Percentiles rank a stretch among this genome's conserved stretches.
Conservation (phyloP, 2,329 filamentous ascomycete genomes). For the Endoconidiophora polonica region DNA sequence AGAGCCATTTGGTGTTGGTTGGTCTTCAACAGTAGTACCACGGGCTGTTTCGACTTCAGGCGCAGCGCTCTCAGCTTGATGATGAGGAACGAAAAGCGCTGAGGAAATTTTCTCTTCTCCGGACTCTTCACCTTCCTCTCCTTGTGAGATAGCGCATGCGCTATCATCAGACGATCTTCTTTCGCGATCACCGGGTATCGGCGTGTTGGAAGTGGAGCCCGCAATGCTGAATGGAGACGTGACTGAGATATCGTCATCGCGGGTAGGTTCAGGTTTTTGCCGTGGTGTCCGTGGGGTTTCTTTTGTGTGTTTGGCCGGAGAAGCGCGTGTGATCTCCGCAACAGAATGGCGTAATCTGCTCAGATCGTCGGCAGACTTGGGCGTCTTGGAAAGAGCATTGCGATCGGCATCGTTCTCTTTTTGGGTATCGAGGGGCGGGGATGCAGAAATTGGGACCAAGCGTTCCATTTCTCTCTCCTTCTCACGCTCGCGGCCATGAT, state of each 20-base stretch:
- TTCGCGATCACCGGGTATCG: slow-evolving; percentile 6
- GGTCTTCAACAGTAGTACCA: not conserved
- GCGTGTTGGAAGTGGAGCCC: slow-evolving; percentile 5
- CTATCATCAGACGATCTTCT: slow-evolving; percentile 25
- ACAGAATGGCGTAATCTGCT: too few species aligned
- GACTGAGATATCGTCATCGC: slow-evolving; percentile 5
- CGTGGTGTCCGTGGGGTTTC: not conserved
- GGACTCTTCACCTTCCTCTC: slow-evolving; percentile 38
- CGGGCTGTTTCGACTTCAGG: not conserved
- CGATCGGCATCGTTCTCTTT: not conserved
- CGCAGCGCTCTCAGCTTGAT: slow-evolving; percentile 19
- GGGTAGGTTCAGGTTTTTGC: not conserved
- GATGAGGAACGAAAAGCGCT: slow-evolving; percentile 66
- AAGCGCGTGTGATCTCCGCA: too few species aligned
- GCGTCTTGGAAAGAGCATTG: slow-evolving; percentile 7
- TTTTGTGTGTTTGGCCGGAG: not conserved
- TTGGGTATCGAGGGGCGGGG: slow-evolving; percentile 1
- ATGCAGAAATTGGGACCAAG: slow-evolving; percentile 5
- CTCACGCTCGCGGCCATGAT: slow-evolving; percentile 6
- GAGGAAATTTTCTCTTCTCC: slow-evolving; percentile 79
- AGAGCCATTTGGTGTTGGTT: slow-evolving; percentile 8
- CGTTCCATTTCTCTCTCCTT: slow-evolving; percentile 4
- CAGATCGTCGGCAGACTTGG: slow-evolving; percentile 3
- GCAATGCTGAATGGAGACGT: slow-evolving; percentile 11
- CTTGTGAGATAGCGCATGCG: slow-evolving; percentile 19